phyloP scores from a whole-genome alignment of 202 grass and related monocot genomes.

The Elaeis oleifera region DNA sequence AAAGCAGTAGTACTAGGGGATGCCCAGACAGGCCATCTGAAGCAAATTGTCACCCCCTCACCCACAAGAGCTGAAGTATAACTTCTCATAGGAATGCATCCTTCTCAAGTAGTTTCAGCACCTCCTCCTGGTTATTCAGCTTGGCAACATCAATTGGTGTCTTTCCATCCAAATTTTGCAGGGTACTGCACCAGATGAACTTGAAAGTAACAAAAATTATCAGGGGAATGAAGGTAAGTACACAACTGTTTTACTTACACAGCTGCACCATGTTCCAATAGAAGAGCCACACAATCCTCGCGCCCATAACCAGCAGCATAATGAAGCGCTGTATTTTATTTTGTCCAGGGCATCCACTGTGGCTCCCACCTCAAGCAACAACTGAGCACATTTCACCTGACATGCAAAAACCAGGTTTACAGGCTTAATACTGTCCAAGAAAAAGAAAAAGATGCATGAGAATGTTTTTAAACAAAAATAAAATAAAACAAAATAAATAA shows the following conservation, averaged over 20 bases:
- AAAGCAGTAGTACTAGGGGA: too few species aligned
- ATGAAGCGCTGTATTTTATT: constrained; percentile 91
- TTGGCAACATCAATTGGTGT: constrained; percentile 83
- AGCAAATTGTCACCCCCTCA: too few species aligned
- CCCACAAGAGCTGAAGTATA: too few species aligned
- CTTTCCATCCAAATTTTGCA: constrained; percentile 90
- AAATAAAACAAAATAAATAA: too few species aligned
- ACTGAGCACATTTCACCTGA: constrained; percentile 70
- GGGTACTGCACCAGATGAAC: constrained; percentile 38
- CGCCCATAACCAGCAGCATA: constrained; percentile 88
- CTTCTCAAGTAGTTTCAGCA: constrained; percentile 79
- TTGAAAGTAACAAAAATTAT: not conserved
- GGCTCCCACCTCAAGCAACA: constrained; percentile 72
- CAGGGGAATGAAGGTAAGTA: constrained; percentile 4
- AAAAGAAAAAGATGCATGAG: too few species aligned
- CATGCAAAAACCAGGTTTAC: constrained; percentile 6
- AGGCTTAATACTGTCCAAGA: too few species aligned
- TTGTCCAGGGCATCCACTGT: constrained; percentile 73
- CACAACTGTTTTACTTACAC: constrained; percentile 54
- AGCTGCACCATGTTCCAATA: constrained; percentile 78
- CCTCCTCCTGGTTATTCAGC: constrained; percentile 89
- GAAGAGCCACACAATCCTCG: constrained; percentile 77
- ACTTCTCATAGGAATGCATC: constrained; percentile 62
- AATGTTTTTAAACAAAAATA: too few species aligned
- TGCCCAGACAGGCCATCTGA: too few species aligned